A percentile compares a stretch with the other conserved stretches of the same genome.
These are phyloP conservation scores for Russula vinacea DNA, from an alignment of 768 basidiomycete species.

Conservation along the genomic window DNA sequence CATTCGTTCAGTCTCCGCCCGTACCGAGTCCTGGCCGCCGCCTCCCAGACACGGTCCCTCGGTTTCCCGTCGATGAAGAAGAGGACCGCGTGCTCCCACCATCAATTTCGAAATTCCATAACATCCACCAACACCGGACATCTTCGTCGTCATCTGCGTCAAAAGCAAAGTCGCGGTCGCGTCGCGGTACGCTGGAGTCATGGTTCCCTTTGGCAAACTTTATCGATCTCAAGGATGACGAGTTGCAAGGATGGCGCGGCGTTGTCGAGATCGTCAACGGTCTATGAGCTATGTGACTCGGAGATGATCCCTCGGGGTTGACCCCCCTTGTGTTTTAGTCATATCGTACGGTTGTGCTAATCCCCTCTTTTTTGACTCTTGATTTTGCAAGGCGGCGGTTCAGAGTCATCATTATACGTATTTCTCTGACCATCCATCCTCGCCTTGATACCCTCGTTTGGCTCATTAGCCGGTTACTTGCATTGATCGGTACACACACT, in stretches of 20 bases:
- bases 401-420: no score
- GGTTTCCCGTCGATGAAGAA: slow-evolving; percentile 18
- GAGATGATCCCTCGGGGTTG: neutral
- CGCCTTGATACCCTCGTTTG: slow-evolving; percentile 10
- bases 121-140: neutral
- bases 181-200: slow-evolving; percentile 46
- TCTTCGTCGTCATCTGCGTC: slow-evolving; percentile 26
- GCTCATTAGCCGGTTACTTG: neutral
- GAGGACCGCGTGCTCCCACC: slow-evolving; percentile 25
- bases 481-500: neutral
- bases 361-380: slow-evolving; percentile 1
- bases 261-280: slow-evolving; percentile 52
- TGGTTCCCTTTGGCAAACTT: slow-evolving; percentile 62
- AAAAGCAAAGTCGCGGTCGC: slow-evolving; percentile 33
- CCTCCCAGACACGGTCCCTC: neutral
- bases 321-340: neutral
- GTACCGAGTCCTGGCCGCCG: neutral
- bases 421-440: no score
- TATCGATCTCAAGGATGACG: slow-evolving; percentile 56
- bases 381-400: slow-evolving; percentile 1
- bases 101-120: neutral
- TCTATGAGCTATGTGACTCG: neutral
- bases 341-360: slow-evolving; percentile 8
- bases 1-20: slow-evolving; percentile 21
- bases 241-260: slow-evolving; percentile 55